Base-by-base conservation (phyloP, 768 basidiomycete genomes). In the Naganishia onofrii region DNA sequence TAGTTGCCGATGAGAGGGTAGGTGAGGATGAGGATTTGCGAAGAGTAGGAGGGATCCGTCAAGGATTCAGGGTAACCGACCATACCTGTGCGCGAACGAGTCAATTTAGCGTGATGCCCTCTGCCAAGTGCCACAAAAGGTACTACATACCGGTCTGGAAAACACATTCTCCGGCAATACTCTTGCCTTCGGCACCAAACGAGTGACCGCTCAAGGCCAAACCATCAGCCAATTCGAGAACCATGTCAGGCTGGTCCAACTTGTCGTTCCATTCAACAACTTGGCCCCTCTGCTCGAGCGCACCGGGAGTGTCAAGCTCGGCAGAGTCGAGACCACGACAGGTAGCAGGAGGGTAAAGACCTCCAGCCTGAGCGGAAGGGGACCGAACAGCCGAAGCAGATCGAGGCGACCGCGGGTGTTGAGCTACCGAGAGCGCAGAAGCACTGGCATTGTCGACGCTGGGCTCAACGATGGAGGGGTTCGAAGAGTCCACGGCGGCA, bases 1-100 rank as follows among this genome's bases (percentile, higher is more conserved):
- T 99, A 99, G 80, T 97, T 98, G 44, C 96, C 96, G 73, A 98
- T 84, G 75, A 99, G 85, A 17, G 96, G 96, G 83, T 98, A 98
- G 1, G 96, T 98, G 74, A 98, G 85, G 73, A 99, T 88, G 70
- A 99, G 89, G 78, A 99, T 98, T 82, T 98, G 96, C 42, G 93
- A 93, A 81, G 95, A 89, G 82, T 99, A 99, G 1, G 95, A 98
- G 23, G 96, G 96, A 81, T 98, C 96, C 54, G 96, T 99, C 75
- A 98, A 84, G 23, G 95, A 97, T 78, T 98, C 96, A 44, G 92
- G 93, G 82, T 99, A 99, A 34, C 96, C 96, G 68, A 98, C 93
- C 95, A 99, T 98, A 68, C 96, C 96, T 99, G 77, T 66, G 26
- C 19, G 38, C 19, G 31, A 72, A 54, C 28, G 54, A 77, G 70